A percentile compares a stretch with the other conserved stretches of the same genome.
phyloP scores from a whole-genome alignment of 164 flowering plant species.

The Aristolochia contorta region DNA sequence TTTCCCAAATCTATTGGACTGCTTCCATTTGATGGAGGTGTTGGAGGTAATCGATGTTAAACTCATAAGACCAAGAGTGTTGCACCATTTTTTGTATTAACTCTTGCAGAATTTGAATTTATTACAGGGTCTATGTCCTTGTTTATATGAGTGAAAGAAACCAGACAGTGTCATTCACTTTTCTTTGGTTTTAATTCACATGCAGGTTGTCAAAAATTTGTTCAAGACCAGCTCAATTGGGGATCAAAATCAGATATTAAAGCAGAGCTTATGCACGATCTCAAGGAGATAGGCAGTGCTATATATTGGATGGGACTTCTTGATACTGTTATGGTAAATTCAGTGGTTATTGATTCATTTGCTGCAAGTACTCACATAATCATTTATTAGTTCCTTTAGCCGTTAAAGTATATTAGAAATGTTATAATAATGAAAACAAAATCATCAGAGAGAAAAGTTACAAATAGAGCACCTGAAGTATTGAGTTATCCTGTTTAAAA shows the following conservation, averaged over 20 bases:
- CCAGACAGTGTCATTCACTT: neutral
- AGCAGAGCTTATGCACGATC: conserved; percentile 69
- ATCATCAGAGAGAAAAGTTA: too few species aligned
- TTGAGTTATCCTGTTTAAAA: too few species aligned
- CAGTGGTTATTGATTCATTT: too few species aligned
- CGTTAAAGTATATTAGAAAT: too few species aligned
- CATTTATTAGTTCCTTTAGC: too few species aligned
- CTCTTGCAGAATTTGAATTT: neutral
- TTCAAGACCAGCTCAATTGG: conserved; percentile 84
- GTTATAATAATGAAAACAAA: too few species aligned
- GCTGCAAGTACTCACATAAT: too few species aligned
- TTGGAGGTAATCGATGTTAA: conserved; percentile 47
- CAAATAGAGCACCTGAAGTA: too few species aligned
- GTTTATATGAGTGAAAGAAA: too few species aligned
- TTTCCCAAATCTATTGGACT: conserved; percentile 91
- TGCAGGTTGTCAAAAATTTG: conserved; percentile 72
- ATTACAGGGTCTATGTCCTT: too few species aligned
- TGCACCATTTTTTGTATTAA: neutral
- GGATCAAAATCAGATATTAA: conserved; percentile 76
- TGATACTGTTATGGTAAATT: conserved; percentile 82
- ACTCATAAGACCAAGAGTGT: neutral
- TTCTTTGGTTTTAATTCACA: conserved; percentile 2
- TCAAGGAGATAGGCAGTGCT: conserved; percentile 91
- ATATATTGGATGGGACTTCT: conserved; percentile 86
- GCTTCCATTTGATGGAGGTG: conserved; percentile 93